phyloP scores from a whole-genome alignment of 1,284 basidiomycete genomes.

The Ustilago sp. region DNA sequence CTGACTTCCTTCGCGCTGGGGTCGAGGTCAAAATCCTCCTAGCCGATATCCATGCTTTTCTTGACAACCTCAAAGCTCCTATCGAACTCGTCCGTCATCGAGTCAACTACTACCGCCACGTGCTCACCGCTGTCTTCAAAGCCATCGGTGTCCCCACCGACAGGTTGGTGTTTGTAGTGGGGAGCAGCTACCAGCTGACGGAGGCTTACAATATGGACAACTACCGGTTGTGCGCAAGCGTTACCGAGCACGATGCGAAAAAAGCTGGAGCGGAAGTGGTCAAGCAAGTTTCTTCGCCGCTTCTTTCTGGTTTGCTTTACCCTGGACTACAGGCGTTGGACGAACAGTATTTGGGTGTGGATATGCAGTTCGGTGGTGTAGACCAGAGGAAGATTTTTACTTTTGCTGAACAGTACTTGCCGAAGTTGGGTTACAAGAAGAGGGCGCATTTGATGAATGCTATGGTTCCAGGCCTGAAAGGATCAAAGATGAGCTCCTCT shows the following conservation, averaged over 20 bases:
- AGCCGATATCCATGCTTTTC: constrained; percentile 95
- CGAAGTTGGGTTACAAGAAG: constrained; percentile 90
- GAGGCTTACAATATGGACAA: constrained; percentile 94
- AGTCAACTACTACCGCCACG: constrained; percentile 87
- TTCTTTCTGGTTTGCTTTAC: constrained; percentile 92
- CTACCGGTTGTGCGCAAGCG: constrained; percentile 87
- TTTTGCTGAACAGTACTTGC: constrained; percentile 94
- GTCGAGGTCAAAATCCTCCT: constrained; percentile 91
- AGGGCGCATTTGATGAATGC: constrained; percentile 97
- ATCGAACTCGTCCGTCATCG: constrained; percentile 90
- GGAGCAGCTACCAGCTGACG: constrained; percentile 90
- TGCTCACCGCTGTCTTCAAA: constrained; percentile 85
- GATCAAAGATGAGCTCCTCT: constrained; percentile 99
- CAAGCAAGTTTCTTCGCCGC: constrained; percentile 92
- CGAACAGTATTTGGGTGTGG: constrained; percentile 93
- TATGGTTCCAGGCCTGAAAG: constrained; percentile 94
- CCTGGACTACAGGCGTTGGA: constrained; percentile 96
- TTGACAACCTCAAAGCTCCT: constrained; percentile 97
- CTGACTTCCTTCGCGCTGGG: constrained; percentile 92
- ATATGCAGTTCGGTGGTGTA: constrained; percentile 98
- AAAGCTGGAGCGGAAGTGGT: constrained; percentile 99
- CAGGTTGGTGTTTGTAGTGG: constrained; percentile 79
- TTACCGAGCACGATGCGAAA: constrained; percentile 95
- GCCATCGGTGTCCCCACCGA: constrained; percentile 91
- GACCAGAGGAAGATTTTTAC: constrained; percentile 99